Evolutionary conservation across 345 rosid species (phyloP).

Genomic region (Eucalyptus globulus): DNA sequence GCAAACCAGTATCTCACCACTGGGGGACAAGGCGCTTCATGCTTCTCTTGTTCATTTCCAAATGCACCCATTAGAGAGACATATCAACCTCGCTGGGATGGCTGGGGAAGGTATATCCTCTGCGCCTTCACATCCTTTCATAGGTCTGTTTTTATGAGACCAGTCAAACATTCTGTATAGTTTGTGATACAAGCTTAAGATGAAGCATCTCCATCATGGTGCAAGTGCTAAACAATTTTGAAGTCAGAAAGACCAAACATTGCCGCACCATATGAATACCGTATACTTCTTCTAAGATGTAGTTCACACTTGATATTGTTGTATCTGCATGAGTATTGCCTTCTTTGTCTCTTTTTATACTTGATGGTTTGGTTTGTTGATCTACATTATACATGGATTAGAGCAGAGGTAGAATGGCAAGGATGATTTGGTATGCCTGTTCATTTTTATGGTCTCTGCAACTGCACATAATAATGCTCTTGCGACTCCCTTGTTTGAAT

Average conservation of each 20-base stretch:
- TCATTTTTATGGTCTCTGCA: not conserved
- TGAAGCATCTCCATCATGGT: not conserved
- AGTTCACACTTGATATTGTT: not conserved
- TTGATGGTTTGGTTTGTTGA: not conserved
- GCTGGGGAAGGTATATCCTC: conserved; percentile 70
- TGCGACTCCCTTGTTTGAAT: not conserved
- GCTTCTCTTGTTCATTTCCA: conserved; percentile 67
- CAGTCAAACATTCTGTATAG: not conserved
- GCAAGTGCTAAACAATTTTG: not conserved
- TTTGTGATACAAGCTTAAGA: not conserved
- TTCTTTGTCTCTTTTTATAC: not conserved
- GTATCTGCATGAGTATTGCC: not conserved
- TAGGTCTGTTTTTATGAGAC: not conserved
- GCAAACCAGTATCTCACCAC: conserved; percentile 80
- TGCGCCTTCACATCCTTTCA: not conserved
- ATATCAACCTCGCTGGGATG: conserved; percentile 95
- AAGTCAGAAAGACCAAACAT: not conserved
- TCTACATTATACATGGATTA: not conserved
- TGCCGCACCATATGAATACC: not conserved
- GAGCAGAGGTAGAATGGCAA: not conserved
- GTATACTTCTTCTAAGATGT: not conserved
- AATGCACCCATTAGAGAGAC: conserved; percentile 75
- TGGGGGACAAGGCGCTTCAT: conserved; percentile 63
- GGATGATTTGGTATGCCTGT: not conserved
- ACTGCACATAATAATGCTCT: not conserved